Evolutionary conservation across 306 rosid species (phyloP), one percentile per base, ranked within the genome.

Genomic region (Pterocarpus macrocarpus): DNA sequence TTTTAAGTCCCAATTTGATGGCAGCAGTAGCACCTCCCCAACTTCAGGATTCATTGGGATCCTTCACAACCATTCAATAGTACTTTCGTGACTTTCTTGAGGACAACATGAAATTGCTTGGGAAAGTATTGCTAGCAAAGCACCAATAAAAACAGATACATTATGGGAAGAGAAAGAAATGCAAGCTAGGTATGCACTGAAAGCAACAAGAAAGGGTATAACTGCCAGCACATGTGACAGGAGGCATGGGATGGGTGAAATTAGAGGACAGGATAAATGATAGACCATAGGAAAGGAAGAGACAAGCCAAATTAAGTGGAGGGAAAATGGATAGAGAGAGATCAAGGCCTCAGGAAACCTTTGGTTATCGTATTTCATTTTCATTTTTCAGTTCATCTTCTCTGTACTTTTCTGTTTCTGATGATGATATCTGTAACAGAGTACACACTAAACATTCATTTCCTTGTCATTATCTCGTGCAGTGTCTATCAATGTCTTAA

Each of bases 401-500:
- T 34, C 43, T 64, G 62, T 55, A 57, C 32, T 64, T 73, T 32
- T 65, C 33, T 43, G 33, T 73, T 53, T 38, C 62, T 53, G 39
- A 52, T 7, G 12, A 43, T 43, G 73, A 45, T 34, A 65, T 56
- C 52, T 57, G 80, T 57, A 81, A 44, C 58, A 43, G 5, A 73
- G 41, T 57, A 55, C 63, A 43, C 41, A 56, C 22, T 35, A 75
- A 28, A 45, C 14, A 64, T 3, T 22, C 67, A 81, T 49, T 65
- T 73, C 52, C 52, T 64, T 44, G 41, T 66, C 47, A 33, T 34
- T 73, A 73, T 58, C 63, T 56, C 7, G 47, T 64, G 28, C n/a
- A 36, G 39, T 7, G 67, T 82, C 41, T 43, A 76, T 69, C 81
- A 67, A 53, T 43, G 73, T 80, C 74, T 69, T 12, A 53, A 74